Evolutionary conservation across 2,329 filamentous ascomycete species (phyloP).

Genomic region (Ophiostoma novo-ulmi): DNA sequence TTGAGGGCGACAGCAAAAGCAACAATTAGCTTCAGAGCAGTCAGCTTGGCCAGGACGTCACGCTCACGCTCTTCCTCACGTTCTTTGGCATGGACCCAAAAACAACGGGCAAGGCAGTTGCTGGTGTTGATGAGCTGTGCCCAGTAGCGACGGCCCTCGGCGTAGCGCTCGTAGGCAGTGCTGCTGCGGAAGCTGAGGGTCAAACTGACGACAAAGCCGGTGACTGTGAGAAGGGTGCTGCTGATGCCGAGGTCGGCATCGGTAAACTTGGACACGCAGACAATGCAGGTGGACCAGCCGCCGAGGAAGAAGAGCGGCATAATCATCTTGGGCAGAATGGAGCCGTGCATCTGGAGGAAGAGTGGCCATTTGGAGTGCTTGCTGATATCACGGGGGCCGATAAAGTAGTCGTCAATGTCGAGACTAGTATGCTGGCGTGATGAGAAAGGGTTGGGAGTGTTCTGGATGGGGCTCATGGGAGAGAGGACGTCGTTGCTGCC

Average conservation of each 20-base stretch:
- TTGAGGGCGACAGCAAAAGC: constrained; percentile 67
- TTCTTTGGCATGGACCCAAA: constrained; percentile 73
- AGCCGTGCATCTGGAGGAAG: constrained; percentile 71
- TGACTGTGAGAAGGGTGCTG: constrained; percentile 66
- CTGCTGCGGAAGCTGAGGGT: constrained; percentile 71
- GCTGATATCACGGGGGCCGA: constrained; percentile 61
- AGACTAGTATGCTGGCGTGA: constrained; percentile 33
- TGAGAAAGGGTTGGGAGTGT: constrained; percentile 33
- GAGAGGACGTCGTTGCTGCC: background rate
- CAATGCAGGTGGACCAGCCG: constrained; percentile 62
- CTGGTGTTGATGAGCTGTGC: constrained; percentile 55
- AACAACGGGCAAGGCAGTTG: constrained; percentile 66
- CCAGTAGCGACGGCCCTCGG: constrained; percentile 53
- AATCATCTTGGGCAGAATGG: constrained; percentile 66
- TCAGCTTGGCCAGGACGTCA: constrained; percentile 63
- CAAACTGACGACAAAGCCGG: constrained; percentile 77
- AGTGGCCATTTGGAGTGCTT: constrained; percentile 74
- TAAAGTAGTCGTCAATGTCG: constrained; percentile 45
- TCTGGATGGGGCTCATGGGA: background rate
- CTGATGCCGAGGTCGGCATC: constrained; percentile 47
- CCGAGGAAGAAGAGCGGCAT: constrained; percentile 60
- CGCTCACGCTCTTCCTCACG: constrained; percentile 52
- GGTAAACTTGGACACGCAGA: constrained; percentile 31
- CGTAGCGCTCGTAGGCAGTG: constrained; percentile 66
- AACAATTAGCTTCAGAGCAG: constrained; percentile 63